phyloP scores from a whole-genome alignment of 495 filamentous ascomycete genomes.

The Evernia prunastri region DNA sequence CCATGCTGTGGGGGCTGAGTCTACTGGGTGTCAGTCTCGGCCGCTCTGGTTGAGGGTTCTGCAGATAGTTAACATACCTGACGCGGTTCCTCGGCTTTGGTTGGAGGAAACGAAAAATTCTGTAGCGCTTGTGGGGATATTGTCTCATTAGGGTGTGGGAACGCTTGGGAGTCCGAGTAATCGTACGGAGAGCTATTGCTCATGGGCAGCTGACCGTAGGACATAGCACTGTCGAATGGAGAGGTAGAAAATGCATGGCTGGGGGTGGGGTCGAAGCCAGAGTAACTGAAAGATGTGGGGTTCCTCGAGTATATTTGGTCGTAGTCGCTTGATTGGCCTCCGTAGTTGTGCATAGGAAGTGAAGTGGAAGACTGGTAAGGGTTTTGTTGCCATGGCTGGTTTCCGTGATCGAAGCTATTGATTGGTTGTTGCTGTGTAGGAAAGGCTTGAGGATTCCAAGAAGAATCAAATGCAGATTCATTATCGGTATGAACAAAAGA shows the following conservation, averaged over 20 bases:
- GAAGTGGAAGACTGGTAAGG: conserved; percentile 21
- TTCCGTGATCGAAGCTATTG: conserved; percentile 23
- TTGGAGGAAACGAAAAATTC: conserved; percentile 19
- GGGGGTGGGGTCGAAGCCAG: conserved; percentile 13
- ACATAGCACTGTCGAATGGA: conserved; percentile 17
- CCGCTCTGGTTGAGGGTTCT: neutral
- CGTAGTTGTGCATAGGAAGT: conserved; percentile 16
- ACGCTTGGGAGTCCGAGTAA: conserved; percentile 13
- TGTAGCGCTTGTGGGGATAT: conserved; percentile 29
- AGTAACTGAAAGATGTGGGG: conserved; percentile 20
- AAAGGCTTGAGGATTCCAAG: conserved; percentile 24
- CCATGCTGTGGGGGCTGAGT: conserved; percentile 14
- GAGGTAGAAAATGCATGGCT: conserved; percentile 16
- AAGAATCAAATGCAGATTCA: conserved; percentile 24
- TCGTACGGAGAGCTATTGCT: conserved; percentile 17
- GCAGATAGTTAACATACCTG: conserved; percentile 12
- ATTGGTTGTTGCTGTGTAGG: conserved; percentile 19
- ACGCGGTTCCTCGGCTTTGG: conserved; percentile 11
- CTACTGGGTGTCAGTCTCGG: neutral
- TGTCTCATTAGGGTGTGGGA: conserved; percentile 23
- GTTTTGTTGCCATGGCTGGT: conserved; percentile 23
- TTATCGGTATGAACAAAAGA: conserved; percentile 26
- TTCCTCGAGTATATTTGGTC: conserved; percentile 21
- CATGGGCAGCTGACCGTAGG: conserved; percentile 19
- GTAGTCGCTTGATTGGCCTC: conserved; percentile 13